A percentile compares a stretch with the other conserved stretches of the same genome.
These are phyloP conservation scores for Xylaria sp. DNA, from an alignment of 2,329 filamentous ascomycete species.

Conservation along the genomic window DNA sequence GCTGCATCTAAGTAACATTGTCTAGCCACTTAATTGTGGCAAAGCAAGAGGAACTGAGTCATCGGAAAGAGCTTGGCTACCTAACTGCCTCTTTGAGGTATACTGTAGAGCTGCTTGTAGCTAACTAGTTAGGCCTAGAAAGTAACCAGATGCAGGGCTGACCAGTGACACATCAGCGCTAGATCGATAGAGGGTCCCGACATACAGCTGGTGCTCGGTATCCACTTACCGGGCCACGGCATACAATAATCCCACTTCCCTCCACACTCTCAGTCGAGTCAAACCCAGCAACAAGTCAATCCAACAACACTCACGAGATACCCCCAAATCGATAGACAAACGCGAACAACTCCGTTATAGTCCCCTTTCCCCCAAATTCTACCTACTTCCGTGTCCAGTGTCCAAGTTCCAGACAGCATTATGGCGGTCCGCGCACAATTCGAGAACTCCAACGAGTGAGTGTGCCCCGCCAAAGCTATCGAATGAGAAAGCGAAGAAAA, in stretches of 20 bases:
- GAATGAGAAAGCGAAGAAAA: slow-evolving; percentile 24
- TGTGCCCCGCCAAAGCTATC: slow-evolving; percentile 54
- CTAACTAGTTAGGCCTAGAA: too few species aligned
- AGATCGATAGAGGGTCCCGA: not conserved
- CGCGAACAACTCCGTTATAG: not conserved
- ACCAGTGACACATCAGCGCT: not conserved
- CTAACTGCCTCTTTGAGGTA: too few species aligned
- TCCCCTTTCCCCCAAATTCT: slow-evolving; percentile 36
- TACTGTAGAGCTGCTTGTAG: too few species aligned
- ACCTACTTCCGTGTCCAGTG: slow-evolving; percentile 38
- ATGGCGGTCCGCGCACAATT: slow-evolving; percentile 81
- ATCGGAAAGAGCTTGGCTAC: slow-evolving; percentile 9
- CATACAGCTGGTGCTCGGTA: not conserved
- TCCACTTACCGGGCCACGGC: slow-evolving; percentile 20
- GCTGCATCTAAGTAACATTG: not conserved
- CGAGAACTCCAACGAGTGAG: slow-evolving; percentile 91
- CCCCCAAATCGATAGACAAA: not conserved
- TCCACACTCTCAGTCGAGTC: slow-evolving; percentile 14
- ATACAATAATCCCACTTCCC: slow-evolving; percentile 36
- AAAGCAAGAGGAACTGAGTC: slow-evolving; percentile 32
- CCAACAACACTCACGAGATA: slow-evolving; percentile 8
- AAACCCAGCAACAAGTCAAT: slow-evolving; percentile 16
- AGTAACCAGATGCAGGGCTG: not conserved
- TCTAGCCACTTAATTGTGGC: slow-evolving; percentile 20
- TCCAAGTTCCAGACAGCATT: slow-evolving; percentile 45